Evolutionary conservation across 495 filamentous ascomycete species (phyloP), one percentile per base, ranked within the genome.

Genomic region (Tuber umbilicatum): DNA sequence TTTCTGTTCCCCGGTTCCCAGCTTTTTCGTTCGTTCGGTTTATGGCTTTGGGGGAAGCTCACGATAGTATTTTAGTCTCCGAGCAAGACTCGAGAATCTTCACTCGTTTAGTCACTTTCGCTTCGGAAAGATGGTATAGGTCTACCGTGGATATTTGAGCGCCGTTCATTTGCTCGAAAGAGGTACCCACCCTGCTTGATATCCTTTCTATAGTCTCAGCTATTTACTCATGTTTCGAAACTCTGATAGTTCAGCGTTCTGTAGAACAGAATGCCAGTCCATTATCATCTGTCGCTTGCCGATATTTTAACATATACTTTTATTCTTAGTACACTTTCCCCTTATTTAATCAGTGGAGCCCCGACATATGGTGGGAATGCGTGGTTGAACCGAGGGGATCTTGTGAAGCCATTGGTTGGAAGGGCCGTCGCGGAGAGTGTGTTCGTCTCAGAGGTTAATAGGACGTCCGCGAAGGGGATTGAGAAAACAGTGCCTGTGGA

Each of bases 221-320:
- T 7, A 19, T 35, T 35, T 64, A 64, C 16, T 31, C 27, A 31
- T 64, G 27, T 6, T 19, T 16, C 55, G 35, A 64, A 64, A 17
- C 27, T 64, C 27, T 10, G 27, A 31, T 35, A 64, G 12, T 64
- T 35, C 14, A 5, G 55, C 27, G 14, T 64, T 64, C 55, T 35
- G 27, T 64, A 64, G 27, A 64, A 35, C 55, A 64, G 55, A 35
- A 64, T 64, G 55, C 55, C 35, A 64, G 55, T 64, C 55, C 55
- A 64, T 64, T 64, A 7, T 19, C 55, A 4, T 64, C 55, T 64
- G 0, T 64, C 55, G 55, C 27, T 64, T 64, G 35, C 55, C 55
- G 27, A 64, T 64, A 31, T 64, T 64, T 64, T 64, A 35, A 64
- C 27, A 35, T 64, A 64, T 35, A 16, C 14, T 35, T 64, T 64